Conservation (phyloP, 2,329 filamentous ascomycete genomes). For the Penicillium verrucosum region DNA sequence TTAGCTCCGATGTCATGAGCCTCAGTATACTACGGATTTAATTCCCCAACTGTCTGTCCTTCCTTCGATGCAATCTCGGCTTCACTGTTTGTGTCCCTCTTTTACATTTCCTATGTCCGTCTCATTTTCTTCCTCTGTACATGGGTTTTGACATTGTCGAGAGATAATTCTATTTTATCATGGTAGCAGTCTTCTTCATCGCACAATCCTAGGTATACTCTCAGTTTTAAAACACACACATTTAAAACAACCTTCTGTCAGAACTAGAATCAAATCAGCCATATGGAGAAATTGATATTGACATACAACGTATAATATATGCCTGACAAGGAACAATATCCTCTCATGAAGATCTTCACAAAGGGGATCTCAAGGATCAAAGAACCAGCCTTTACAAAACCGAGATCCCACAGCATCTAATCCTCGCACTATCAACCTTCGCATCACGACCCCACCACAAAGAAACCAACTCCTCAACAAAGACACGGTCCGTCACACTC, state of each 20-base stretch:
- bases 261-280: no score
- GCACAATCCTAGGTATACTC: no score
- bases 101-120: slow-evolving; percentile 19
- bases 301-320: neutral
- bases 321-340: neutral
- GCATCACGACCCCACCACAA: slow-evolving; percentile 48
- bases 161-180: neutral
- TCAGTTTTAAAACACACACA: no score
- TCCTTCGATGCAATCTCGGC: slow-evolving; percentile 3
- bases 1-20: slow-evolving; percentile 10
- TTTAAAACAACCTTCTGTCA: no score
- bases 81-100: neutral
- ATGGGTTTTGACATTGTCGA: neutral
- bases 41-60: slow-evolving; percentile 1
- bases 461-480: slow-evolving; percentile 45
- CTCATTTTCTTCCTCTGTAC: slow-evolving; percentile 16
- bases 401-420: slow-evolving; percentile 49
- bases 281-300: neutral
- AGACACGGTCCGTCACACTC: slow-evolving; percentile 47
- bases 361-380: neutral
- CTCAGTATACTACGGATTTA: slow-evolving; percentile 4
- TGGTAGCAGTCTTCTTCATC: neutral
- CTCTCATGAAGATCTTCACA: neutral
- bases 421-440: slow-evolving; percentile 41
- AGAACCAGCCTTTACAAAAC: slow-evolving; percentile 34